Conservation (phyloP, 2,329 filamentous ascomycete species). For the Botryotinia globosa region DNA sequence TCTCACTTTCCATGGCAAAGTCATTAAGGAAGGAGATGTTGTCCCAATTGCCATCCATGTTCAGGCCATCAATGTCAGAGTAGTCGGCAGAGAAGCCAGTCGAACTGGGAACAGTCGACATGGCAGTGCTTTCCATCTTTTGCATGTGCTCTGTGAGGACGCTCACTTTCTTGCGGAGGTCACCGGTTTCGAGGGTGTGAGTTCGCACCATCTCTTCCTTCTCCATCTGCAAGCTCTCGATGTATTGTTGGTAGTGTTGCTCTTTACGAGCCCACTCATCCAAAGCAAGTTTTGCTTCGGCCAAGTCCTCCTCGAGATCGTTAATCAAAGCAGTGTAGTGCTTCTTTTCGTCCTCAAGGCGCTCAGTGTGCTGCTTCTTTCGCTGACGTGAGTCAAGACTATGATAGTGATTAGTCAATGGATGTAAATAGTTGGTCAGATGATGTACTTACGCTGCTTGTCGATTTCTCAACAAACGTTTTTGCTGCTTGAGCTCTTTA, state of each 20-base stretch:
- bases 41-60: conserved; percentile 81
- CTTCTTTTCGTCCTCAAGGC: conserved; percentile 96
- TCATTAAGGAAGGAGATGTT: conserved; percentile 75
- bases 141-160: conserved; percentile 72
- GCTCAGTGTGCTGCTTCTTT: conserved; percentile 97
- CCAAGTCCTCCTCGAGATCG: conserved; percentile 75
- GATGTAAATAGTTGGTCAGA: conserved; percentile 27
- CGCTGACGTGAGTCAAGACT: conserved; percentile 94
- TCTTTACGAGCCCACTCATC: conserved; percentile 71
- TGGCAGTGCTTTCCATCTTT: conserved; percentile 63
- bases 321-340: conserved; percentile 73
- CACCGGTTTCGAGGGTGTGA: conserved; percentile 86
- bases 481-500: conserved; percentile 98
- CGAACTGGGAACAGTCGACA: conserved; percentile 51
- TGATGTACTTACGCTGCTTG: conserved; percentile 79
- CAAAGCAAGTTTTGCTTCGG: conserved; percentile 64
- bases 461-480: conserved; percentile 88
- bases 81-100: conserved; percentile 69
- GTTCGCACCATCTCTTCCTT: conserved; percentile 87
- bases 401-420: conserved; percentile 30
- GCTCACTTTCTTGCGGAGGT: conserved; percentile 88
- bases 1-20: conserved; percentile 60
- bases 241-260: conserved; percentile 70
- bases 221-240: conserved; percentile 75
- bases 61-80: conserved; percentile 77